Evolutionary conservation across 169 alveolate species (phyloP), one percentile per base, ranked within the genome.

Genomic region (Eimeria necatrix): DNA sequence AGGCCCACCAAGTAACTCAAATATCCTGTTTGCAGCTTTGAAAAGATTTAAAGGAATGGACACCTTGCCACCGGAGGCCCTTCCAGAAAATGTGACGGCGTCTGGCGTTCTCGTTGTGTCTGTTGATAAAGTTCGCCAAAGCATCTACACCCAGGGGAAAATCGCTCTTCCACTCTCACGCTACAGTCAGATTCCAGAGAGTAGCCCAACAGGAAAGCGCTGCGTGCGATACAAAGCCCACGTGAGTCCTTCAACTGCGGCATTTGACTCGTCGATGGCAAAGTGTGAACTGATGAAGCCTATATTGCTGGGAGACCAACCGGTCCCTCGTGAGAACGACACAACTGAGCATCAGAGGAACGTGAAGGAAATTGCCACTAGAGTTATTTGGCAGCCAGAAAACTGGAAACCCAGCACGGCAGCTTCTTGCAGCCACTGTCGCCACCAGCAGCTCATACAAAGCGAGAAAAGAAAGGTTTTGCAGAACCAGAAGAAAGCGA

Each of bases 11-110:
- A 32, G 41, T 32, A 32, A 32, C 41, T 32, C 41, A 32, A 32
- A 32, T 56, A 18, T 56, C 20, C 22, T 10, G 68, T 18, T 56
- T 18, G 56, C 97, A 14, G 94, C 95, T 9, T 80, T 97, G 48
- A 91, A 96, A 52, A 53, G 96, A 32, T 96, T 60, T 60, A 52
- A 97, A 14, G 97, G 98, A 4, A 22, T 97, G 80, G 49, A 60
- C 70, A 48, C 56, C 0, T 16, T 97, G 16, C 89, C 81, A 20
- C 93, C 85, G 32, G 41, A 92, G 32, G 94, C 78, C 48, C 93
- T 91, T 14, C 97, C 98, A 0, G 84, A 94, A 16, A 95, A 95
- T 48, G 85, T 91, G 83, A 74, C 95, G 16, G 74, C 85, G 46
- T 64, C 81, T 0, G 96, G 96, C 46, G 85, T 89, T 12, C 48